phyloP scores from a whole-genome alignment of 805 yeast species.

The Metschnikowia noctiluminum region DNA sequence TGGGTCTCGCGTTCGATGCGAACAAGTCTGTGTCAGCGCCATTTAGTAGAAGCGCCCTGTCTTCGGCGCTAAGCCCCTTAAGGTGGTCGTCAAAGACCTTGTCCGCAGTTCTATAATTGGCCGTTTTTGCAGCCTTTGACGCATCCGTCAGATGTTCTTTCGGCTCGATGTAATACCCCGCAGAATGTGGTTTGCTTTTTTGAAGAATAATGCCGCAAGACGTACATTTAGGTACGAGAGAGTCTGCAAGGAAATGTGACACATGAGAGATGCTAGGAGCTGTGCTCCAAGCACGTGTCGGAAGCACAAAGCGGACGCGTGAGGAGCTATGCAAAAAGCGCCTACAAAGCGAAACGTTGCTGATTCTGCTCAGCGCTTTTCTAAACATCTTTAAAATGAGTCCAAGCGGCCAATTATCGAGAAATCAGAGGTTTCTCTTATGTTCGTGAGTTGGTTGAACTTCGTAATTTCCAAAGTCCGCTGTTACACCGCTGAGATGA shows the following conservation, averaged over 20 bases:
- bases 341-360: background rate
- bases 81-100: constrained; percentile 20
- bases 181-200: constrained; percentile 24
- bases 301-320: constrained; percentile 8
- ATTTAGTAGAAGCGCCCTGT: constrained; percentile 25
- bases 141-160: background rate
- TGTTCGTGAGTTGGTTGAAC: too few relatives aligned
- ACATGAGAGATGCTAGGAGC: constrained; percentile 9
- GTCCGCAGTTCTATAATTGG: constrained; percentile 22
- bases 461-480: background rate
- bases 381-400: background rate
- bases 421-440: too few relatives aligned
- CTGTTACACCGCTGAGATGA: background rate
- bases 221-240: constrained; percentile 34
- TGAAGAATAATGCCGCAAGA: constrained; percentile 62
- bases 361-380: background rate
- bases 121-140: background rate
- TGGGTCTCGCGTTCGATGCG: background rate
- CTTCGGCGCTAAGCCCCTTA: constrained; percentile 23
- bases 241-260: constrained; percentile 14
- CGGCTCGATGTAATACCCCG: constrained; percentile 42
- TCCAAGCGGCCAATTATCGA: too few relatives aligned
- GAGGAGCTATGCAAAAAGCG: background rate
- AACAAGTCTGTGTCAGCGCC: constrained; percentile 6
- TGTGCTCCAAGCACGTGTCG: constrained; percentile 1